A percentile compares a stretch with the other conserved stretches of the same genome.
phyloP scores from a whole-genome alignment of 768 basidiomycete genomes.

The Austroboletus eburneus region DNA sequence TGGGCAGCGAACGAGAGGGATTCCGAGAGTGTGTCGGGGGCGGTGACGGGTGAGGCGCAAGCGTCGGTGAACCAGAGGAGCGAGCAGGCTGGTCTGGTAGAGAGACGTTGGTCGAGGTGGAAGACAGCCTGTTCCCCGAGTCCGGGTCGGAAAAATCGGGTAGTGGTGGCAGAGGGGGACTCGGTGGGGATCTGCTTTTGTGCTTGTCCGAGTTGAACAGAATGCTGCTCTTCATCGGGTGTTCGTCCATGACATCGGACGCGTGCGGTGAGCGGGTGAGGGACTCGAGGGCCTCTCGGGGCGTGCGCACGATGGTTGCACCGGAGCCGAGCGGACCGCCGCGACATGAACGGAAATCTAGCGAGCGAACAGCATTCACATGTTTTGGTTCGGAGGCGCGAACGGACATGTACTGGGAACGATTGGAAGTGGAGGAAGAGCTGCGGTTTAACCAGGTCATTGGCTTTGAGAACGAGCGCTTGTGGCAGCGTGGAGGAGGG shows the following conservation, averaged over 20 bases:
- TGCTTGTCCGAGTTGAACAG: constrained; percentile 12
- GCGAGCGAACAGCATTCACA: constrained; percentile 20
- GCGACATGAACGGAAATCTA: constrained; percentile 28
- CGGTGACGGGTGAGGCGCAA: constrained; percentile 34
- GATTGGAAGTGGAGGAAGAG: constrained; percentile 29
- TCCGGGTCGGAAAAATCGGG: constrained; percentile 26
- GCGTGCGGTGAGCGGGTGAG: constrained; percentile 15
- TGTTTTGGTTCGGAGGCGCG: constrained; percentile 44
- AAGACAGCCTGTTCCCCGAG: background rate
- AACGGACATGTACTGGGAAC: constrained; percentile 16
- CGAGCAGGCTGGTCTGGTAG: constrained; percentile 31
- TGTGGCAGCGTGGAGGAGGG: constrained; percentile 31
- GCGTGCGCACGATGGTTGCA: constrained; percentile 73
- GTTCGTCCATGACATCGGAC: constrained; percentile 9
- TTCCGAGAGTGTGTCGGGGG: constrained; percentile 25
- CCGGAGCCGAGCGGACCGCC: constrained; percentile 61
- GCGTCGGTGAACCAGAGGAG: constrained; percentile 29
- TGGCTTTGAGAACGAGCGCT: constrained; percentile 37
- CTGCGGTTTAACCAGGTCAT: constrained; percentile 42
- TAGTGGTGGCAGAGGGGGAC: constrained; percentile 53
- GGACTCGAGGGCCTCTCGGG: constrained; percentile 62
- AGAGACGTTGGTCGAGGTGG: constrained; percentile 21
- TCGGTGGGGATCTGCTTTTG: constrained; percentile 26
- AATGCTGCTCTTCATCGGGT: constrained; percentile 8
- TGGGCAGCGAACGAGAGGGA: constrained; percentile 44